Evolutionary conservation across 441 rosid species (phyloP).

Genomic region (Corymbia citriodora): DNA sequence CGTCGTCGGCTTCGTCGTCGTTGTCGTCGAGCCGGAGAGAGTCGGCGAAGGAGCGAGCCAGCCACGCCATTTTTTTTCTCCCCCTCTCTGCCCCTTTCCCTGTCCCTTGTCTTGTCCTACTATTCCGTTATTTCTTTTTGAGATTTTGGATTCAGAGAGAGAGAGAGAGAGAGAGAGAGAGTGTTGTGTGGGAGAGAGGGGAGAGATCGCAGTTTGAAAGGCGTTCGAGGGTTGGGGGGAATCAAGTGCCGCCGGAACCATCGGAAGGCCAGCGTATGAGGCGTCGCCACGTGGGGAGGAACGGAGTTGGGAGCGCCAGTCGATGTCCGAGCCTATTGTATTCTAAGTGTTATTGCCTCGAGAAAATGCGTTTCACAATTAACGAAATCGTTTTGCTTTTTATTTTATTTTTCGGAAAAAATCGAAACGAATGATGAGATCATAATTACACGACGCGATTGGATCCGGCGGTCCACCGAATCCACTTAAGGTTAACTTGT

Average conservation of each 20-base stretch:
- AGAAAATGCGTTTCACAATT: background rate
- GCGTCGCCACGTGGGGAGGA: background rate
- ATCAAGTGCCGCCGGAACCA: background rate
- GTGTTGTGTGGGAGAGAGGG: background rate
- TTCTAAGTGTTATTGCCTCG: background rate
- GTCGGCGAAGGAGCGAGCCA: slow-evolving; percentile 37
- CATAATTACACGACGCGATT: background rate
- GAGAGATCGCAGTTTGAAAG: background rate
- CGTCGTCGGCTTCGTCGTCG: slow-evolving; percentile 30
- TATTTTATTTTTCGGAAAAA: accelerated
- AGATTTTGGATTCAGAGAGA: background rate
- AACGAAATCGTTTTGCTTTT: background rate
- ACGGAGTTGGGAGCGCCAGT: accelerated
- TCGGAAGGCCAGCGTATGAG: background rate
- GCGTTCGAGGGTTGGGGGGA: background rate
- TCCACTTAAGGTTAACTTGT: accelerated
- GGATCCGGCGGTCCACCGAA: background rate
- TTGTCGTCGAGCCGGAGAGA: slow-evolving; percentile 25
- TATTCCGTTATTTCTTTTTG: background rate
- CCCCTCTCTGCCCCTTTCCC: background rate
- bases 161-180: background rate
- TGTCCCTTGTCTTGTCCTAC: background rate
- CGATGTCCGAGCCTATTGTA: background rate
- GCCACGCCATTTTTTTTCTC: slow-evolving; percentile 17
- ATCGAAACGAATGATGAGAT: background rate